Evolutionary conservation across 345 rosid species (phyloP).

Genomic region (Kernera saxatilis): DNA sequence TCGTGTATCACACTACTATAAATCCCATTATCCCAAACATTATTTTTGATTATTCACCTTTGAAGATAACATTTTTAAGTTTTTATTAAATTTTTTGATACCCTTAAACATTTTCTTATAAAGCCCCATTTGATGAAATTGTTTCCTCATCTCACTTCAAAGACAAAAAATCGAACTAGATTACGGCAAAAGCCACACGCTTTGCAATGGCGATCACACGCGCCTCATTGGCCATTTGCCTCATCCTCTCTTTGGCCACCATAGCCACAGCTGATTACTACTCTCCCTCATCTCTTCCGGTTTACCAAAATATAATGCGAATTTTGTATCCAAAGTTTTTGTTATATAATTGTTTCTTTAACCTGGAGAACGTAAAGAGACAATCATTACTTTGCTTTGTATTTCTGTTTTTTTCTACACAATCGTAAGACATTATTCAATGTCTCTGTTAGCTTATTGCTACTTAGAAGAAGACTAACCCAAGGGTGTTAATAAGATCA

Average conservation of each 20-base stretch:
- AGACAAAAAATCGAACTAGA: background rate
- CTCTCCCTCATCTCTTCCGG: background rate
- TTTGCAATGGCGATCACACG: background rate
- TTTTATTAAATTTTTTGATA: background rate
- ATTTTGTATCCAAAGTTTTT: no score
- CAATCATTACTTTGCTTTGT: no score
- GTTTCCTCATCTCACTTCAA: background rate
- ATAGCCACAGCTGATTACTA: background rate
- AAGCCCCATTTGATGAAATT: background rate
- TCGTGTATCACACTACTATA: constrained; percentile 6
- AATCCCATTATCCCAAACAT: background rate
- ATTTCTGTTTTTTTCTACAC: no score
- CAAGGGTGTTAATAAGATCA: no score
- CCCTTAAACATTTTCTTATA: background rate
- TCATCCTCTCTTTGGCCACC: constrained; percentile 1
- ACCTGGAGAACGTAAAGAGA: no score
- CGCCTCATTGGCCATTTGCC: background rate
- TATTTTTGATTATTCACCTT: background rate
- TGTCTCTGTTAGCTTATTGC: no score
- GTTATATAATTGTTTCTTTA: no score
- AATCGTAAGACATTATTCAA: no score
- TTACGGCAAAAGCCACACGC: background rate
- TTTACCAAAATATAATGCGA: no score
- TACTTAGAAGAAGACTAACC: no score
- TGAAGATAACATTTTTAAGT: background rate